Percentiles rank a stretch among this genome's conserved stretches.
phyloP scores from a whole-genome alignment of 2,329 filamentous ascomycete genomes.

The Onygena corvina region DNA sequence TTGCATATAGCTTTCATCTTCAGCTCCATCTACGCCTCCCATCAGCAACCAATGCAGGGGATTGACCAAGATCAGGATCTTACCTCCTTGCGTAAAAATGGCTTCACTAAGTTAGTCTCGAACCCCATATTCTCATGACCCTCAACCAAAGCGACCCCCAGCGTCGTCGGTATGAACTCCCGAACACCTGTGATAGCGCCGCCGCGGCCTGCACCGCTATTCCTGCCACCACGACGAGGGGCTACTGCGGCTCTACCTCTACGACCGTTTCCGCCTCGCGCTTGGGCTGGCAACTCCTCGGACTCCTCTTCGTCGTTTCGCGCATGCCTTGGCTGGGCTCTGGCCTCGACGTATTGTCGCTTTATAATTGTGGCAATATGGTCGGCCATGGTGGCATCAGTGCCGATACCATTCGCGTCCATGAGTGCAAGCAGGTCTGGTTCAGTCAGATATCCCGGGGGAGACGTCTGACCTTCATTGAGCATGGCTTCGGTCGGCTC shows the following conservation, averaged over 20 bases:
- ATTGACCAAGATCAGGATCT: conserved; percentile 7
- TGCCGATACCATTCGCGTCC: conserved; percentile 8
- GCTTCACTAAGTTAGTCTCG: conserved; percentile 7
- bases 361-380: conserved; percentile 9
- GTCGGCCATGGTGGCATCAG: conserved; percentile 8
- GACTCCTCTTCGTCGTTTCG: conserved; percentile 9
- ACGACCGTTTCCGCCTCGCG: conserved; percentile 9
- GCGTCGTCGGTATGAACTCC: conserved; percentile 7
- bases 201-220: conserved; percentile 8
- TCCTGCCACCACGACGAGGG: conserved; percentile 9
- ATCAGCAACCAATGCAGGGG: conserved; percentile 3
- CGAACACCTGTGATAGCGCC: conserved; percentile 6
- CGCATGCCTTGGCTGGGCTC: conserved; percentile 9
- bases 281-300: conserved; percentile 9
- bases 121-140: conserved; percentile 8
- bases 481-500: conserved; percentile 8
- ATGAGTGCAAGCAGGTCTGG: conserved; percentile 8
- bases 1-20: conserved; percentile 7
- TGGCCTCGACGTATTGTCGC: conserved; percentile 7
- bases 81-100: conserved; percentile 8
- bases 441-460: conserved; percentile 7
- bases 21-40: conserved; percentile 7
- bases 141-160: conserved; percentile 7
- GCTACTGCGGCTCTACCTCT: conserved; percentile 8
- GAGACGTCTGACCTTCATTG: conserved; percentile 4